Conservation (phyloP, 2,329 filamentous ascomycete genomes). For the Xylaria sp. region DNA sequence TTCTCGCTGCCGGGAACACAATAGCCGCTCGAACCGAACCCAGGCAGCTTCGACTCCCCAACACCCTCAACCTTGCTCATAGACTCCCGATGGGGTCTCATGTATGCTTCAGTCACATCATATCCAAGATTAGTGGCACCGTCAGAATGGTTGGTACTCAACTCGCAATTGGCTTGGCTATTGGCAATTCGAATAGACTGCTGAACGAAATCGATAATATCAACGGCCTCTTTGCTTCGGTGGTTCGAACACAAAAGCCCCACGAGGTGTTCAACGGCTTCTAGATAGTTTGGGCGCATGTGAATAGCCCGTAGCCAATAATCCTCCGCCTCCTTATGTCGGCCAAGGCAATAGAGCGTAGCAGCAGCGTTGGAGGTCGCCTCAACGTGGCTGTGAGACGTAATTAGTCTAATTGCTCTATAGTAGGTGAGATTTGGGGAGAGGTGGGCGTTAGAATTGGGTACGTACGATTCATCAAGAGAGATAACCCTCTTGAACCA, state of each 20-base stretch:
- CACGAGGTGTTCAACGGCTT: slow-evolving; percentile 93
- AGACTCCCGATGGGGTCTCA: slow-evolving; percentile 14
- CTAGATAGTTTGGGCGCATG: slow-evolving; percentile 83
- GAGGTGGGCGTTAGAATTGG: background rate
- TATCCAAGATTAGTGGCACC: slow-evolving; percentile 10
- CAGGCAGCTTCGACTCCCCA: slow-evolving; percentile 25
- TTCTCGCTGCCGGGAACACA: slow-evolving; percentile 84
- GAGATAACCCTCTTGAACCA: slow-evolving; percentile 70
- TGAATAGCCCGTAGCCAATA: slow-evolving; percentile 86
- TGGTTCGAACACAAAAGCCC: slow-evolving; percentile 82
- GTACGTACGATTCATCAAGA: slow-evolving; percentile 57
- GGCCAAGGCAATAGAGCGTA: slow-evolving; percentile 80
- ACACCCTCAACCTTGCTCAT: slow-evolving; percentile 7
- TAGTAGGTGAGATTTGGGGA: background rate
- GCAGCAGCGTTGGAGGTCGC: slow-evolving; percentile 92
- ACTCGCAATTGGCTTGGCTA: slow-evolving; percentile 30
- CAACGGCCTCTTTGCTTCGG: slow-evolving; percentile 80
- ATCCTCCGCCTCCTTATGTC: slow-evolving; percentile 79
- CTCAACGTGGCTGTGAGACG: slow-evolving; percentile 73
- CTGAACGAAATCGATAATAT: slow-evolving; percentile 85
- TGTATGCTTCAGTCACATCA: slow-evolving; percentile 10
- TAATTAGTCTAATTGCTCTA: slow-evolving; percentile 8
- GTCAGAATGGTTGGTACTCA: slow-evolving; percentile 9
- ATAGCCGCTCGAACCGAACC: slow-evolving; percentile 82
- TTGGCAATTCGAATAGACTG: slow-evolving; percentile 62